Conservation (phyloP, 225 moss, liverwort and hornwort genomes). For the Pseudisothecium myosuroides region DNA sequence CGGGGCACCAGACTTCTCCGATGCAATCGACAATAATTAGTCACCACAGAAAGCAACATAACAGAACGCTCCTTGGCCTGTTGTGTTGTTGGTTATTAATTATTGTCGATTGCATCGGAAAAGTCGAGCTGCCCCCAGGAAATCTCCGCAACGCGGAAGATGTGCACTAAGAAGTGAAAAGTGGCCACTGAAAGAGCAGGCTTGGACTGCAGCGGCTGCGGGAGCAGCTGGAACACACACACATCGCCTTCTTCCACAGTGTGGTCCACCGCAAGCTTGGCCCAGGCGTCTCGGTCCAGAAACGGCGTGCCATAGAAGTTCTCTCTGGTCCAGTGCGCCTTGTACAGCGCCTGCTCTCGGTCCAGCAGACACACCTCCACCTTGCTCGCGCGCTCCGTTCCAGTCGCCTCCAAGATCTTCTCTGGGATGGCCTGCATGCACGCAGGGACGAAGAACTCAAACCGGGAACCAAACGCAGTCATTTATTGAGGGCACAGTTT, state of each 20-base stretch:
- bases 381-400: neutral
- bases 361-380: neutral
- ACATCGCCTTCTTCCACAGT: neutral
- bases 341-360: neutral
- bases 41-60: too few species aligned
- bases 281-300: neutral
- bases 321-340: neutral
- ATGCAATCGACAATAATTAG: too few species aligned
- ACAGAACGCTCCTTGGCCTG: too few species aligned
- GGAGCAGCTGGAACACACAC: neutral
- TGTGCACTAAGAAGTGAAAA: neutral
- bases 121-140: neutral
- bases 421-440: neutral
- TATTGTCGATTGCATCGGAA: neutral
- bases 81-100: too few species aligned
- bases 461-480: neutral
- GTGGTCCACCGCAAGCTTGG: neutral
- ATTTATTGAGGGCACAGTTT: neutral
- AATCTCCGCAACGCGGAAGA: neutral
- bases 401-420: neutral
- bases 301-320: neutral
- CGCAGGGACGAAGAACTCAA: neutral
- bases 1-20: neutral
- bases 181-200: neutral
- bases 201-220: neutral